phyloP scores from a whole-genome alignment of 163 green algal genomes.

The Chloroidium sp. region DNA sequence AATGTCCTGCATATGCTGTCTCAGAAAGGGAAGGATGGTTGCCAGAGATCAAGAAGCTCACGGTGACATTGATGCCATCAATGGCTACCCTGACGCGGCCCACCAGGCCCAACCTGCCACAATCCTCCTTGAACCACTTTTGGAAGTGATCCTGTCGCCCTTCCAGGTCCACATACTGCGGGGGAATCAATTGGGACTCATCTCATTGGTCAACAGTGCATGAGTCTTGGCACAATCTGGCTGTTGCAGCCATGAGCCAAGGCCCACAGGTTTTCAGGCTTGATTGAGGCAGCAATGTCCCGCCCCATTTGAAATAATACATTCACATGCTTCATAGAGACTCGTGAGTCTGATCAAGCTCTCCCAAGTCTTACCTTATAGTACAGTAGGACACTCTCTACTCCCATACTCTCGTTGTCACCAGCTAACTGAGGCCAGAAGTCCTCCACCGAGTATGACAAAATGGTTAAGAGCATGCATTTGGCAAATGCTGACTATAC shows the following conservation, averaged over 20 bases:
- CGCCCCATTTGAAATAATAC: no score
- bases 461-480: no score
- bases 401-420: background rate
- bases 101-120: conserved; percentile 16
- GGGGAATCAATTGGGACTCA: no score
- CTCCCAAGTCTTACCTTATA: conserved; percentile 25
- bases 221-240: no score
- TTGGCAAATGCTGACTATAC: no score
- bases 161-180: conserved; percentile 30
- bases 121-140: conserved; percentile 20
- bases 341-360: no score
- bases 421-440: no score
- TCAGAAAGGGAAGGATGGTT: background rate
- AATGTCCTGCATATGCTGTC: background rate
- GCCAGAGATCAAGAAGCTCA: conserved; percentile 2
- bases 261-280: no score
- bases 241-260: no score
- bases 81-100: conserved; percentile 42
- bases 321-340: no score
- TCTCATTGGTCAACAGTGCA: no score
- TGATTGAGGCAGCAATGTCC: no score
- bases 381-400: conserved; percentile 46
- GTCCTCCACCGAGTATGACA: background rate
- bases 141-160: conserved; percentile 6
- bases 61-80: conserved; percentile 58